Evolutionary conservation across 2,329 filamentous ascomycete species (phyloP), one percentile per base, ranked within the genome.

Genomic region (Sclerotinia borealis): DNA sequence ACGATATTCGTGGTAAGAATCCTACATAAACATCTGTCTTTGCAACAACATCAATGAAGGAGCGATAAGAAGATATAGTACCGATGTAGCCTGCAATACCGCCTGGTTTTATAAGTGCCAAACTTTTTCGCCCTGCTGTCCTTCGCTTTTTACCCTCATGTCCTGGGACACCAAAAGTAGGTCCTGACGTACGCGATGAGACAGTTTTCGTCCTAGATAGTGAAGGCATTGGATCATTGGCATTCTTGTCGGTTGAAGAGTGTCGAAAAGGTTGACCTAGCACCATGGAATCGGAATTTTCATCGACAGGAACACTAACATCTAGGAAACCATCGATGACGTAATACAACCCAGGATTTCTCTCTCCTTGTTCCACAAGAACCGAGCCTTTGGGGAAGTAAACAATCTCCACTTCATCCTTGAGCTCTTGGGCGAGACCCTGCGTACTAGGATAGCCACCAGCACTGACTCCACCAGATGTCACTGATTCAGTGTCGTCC

Each of bases 1-100:
- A 81, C 0, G 92, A 90, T 0, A 86, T 83, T 36, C 92, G 84
- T 0, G 95, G 95, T 15, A 99, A 79, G 68, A 99, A 99, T 1
- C 95, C 95, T 17, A 99, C 95, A 72, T 97, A 98, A 2, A 98
- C 95, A 76, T 99, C 95, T 0, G 96, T 99, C 77, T 98, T 98
- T 3, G 95, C 96, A 43, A 93, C 90, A 1, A 99, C 93, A 73
- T 98, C 93, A 25, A 96, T 95, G 73, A 98, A 97, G 0, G 95
- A 99, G 31, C 95, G 83, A 74, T 97, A 96, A 0, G 93, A 96
- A 2, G 95, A 96, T 22, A 99, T 88, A 0, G 92, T 95, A 6
- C 95, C 93, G 37, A 98, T 86, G 71, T 99, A 99, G 0, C 95
- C 96, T 59, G 95, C 93, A 41, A 99, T 83, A 0, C 93, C 93